Evolutionary conservation across 306 rosid species (phyloP), one percentile per base, ranked within the genome.

Genomic region (Pyrus communis): DNA sequence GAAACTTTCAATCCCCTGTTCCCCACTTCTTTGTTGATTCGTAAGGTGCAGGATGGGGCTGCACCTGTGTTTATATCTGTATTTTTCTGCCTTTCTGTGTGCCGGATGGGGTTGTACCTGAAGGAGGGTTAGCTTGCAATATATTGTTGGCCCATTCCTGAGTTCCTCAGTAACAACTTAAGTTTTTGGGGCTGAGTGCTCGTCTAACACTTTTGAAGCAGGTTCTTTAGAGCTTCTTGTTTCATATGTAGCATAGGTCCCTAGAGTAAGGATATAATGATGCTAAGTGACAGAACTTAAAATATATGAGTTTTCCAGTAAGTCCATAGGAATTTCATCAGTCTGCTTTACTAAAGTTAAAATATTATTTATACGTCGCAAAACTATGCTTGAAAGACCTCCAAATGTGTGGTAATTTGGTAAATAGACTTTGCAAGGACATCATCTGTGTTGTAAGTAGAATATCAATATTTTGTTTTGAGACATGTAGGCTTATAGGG

Each of bases 401-500:
- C 65, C 46, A 55, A 21, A 55, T 70, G 13, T n/a, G 52, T n/a
- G 12, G 23, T 38, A 27, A 14, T 15, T 58, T n/a, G 2, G 23
- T 38, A 27, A 14, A 23, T 38, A 23, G 51, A 23, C 46, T 58
- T 38, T 38, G 67, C 17, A 57, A 40, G 14, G 55, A 19, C 35
- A 38, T 73, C 46, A 21, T 72, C 66, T 33, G 52, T 72, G 27
- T 7, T 64, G 69, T 28, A 45, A 52, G 70, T 77, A 67, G 57
- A 80, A 68, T 61, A 46, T 65, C 81, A 81, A 73, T 83, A 75
- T 78, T 42, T 79, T 80, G 52, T 72, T 74, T 70, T 25, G 51
- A 75, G 65, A 82, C 70, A 69, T 86, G 76, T 81, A 92, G 97
- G 88, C 88, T 94, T 78, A 80, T 89, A 33, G 97, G 97, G 74